Percentiles rank a stretch among this genome's conserved stretches.
phyloP scores from a whole-genome alignment of 1,284 basidiomycete genomes.

The Irpex sp. region DNA sequence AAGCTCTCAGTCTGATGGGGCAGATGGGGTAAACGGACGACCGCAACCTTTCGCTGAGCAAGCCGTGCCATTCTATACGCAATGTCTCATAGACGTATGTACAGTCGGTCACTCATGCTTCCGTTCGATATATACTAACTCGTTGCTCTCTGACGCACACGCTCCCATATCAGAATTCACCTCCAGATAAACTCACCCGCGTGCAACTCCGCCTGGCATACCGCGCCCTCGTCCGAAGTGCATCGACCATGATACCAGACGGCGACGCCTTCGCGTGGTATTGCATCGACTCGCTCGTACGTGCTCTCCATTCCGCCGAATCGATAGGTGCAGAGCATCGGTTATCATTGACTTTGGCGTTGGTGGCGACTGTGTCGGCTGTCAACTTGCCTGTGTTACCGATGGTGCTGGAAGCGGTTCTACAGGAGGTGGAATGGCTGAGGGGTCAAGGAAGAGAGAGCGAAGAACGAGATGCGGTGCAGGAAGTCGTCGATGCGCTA shows the following conservation, averaged over 20 bases:
- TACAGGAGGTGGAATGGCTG: slow-evolving; percentile 27
- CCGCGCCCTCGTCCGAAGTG: slow-evolving; percentile 57
- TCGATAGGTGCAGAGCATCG: slow-evolving; percentile 30
- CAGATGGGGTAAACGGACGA: slow-evolving; percentile 1
- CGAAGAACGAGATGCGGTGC: slow-evolving; percentile 3
- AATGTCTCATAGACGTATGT: slow-evolving; percentile 62
- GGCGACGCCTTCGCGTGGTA: slow-evolving; percentile 51
- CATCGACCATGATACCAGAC: slow-evolving; percentile 20
- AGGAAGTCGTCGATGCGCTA: slow-evolving; percentile 37
- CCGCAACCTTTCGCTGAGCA: slow-evolving; percentile 40
- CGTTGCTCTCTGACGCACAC: background rate
- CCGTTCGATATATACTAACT: background rate
- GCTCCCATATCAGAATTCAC: slow-evolving; percentile 50
- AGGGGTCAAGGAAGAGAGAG: slow-evolving; percentile 5
- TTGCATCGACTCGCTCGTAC: slow-evolving; percentile 51
- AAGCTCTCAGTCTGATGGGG: slow-evolving; percentile 2
- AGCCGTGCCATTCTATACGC: slow-evolving; percentile 65
- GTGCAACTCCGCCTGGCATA: slow-evolving; percentile 65
- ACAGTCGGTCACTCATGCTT: background rate
- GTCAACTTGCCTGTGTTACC: slow-evolving; percentile 53
- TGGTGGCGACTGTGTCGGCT: slow-evolving; percentile 57
- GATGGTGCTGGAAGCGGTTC: slow-evolving; percentile 46
- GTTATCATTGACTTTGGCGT: slow-evolving; percentile 52
- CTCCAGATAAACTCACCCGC: slow-evolving; percentile 51
- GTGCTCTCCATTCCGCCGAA: slow-evolving; percentile 5